These are phyloP conservation scores for Umbelopsis isabellina DNA, from an alignment of 192 early-diverging fungal species.

Conservation along the genomic window DNA sequence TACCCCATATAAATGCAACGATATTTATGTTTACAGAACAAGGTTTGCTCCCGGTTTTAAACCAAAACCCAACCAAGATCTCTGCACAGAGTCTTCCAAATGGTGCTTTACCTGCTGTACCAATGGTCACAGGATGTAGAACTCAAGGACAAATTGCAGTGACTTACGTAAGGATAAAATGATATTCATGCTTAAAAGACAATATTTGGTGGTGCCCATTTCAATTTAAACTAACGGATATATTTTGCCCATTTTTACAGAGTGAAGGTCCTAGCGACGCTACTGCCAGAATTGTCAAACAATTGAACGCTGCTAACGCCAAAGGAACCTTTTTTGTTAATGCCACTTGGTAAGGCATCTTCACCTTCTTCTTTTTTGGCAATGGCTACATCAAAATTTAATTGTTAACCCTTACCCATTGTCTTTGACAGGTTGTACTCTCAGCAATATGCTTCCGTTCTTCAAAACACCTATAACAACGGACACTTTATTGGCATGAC, in stretches of 20 bases:
- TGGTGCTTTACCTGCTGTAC: slow-evolving; percentile 2
- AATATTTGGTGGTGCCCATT: slow-evolving; percentile 3
- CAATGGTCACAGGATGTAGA: slow-evolving; percentile 32
- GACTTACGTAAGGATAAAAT: slow-evolving; percentile 30
- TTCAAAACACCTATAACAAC: slow-evolving; percentile 51
- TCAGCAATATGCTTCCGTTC: slow-evolving; percentile 54
- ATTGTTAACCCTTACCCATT: background rate
- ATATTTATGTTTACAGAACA: no score
- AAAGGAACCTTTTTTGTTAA: slow-evolving; percentile 54
- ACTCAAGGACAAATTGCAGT: slow-evolving; percentile 45
- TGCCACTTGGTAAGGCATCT: slow-evolving; percentile 43
- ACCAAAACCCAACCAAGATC: background rate
- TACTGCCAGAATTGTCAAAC: slow-evolving; percentile 50
- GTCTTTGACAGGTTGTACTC: slow-evolving; percentile 42
- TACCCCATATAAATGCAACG: background rate
- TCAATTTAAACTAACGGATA: slow-evolving; percentile 10
- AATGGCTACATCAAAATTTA: background rate
- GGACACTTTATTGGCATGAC: slow-evolving; percentile 61
- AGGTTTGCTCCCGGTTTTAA: no score
- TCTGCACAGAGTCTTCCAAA: background rate
- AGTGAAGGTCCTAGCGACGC: slow-evolving; percentile 58
- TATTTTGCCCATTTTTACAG: slow-evolving; percentile 20
- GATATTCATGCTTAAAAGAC: background rate
- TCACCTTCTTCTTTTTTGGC: background rate
- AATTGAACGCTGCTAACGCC: slow-evolving; percentile 49